These are phyloP conservation scores for Colletotrichum filicis DNA, from an alignment of 2,329 filamentous ascomycete genomes.

Conservation along the genomic window DNA sequence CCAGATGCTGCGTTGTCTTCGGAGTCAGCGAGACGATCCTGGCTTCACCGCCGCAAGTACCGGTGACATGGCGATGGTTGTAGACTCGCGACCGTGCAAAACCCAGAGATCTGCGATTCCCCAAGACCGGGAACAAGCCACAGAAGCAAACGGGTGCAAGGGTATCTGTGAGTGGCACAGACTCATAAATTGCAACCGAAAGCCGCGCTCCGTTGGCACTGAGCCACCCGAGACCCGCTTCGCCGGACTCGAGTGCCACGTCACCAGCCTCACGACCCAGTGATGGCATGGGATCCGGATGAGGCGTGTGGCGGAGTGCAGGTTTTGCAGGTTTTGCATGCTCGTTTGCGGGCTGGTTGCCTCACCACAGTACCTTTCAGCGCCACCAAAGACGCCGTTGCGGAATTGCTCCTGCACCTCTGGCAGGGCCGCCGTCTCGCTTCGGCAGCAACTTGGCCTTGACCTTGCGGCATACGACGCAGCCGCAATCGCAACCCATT, in stretches of 20 bases:
- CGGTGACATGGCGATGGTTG: slow-evolving; percentile 1
- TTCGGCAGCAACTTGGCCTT: slow-evolving; percentile 10
- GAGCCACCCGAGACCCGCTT: slow-evolving; percentile 31
- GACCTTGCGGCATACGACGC: background rate
- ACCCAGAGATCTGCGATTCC: slow-evolving; percentile 30
- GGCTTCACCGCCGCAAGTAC: slow-evolving; percentile 29
- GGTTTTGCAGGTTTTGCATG: slow-evolving; percentile 9
- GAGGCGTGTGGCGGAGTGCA: slow-evolving; percentile 38
- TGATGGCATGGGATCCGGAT: slow-evolving; percentile 17
- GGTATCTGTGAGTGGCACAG: background rate
- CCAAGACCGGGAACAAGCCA: slow-evolving; percentile 23
- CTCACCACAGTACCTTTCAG: slow-evolving; percentile 22
- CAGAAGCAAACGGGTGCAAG: slow-evolving; percentile 11
- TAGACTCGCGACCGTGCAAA: slow-evolving; percentile 3
- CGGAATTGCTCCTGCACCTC: slow-evolving; percentile 27
- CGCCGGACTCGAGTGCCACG: slow-evolving; percentile 31
- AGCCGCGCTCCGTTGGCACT: slow-evolving; percentile 18
- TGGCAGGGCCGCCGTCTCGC: slow-evolving; percentile 17
- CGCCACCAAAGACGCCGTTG: slow-evolving; percentile 27
- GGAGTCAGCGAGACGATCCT: slow-evolving; percentile 34
- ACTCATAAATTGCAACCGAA: background rate
- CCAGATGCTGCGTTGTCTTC: slow-evolving; percentile 4
- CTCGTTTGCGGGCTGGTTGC: slow-evolving; percentile 28
- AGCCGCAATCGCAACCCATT: slow-evolving; percentile 1
- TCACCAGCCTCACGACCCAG: slow-evolving; percentile 36